phyloP scores from a whole-genome alignment of 148 eudicot species.

The Limonium bicolor region DNA sequence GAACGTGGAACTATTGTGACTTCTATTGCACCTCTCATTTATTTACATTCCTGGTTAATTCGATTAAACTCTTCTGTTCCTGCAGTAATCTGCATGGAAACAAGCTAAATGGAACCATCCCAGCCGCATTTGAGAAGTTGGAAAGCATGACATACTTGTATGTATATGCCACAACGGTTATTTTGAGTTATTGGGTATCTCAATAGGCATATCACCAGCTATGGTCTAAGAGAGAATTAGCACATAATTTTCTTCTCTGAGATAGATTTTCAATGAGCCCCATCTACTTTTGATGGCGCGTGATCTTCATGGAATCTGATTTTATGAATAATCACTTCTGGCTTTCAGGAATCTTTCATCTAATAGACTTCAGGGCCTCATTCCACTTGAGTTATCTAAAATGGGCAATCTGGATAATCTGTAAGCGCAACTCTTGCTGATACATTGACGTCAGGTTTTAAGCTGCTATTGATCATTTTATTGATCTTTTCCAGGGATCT shows the following conservation, averaged over 20 bases:
- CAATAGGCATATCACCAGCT: too few relatives aligned
- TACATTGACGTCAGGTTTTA: neutral
- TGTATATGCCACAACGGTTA: constrained; percentile 11
- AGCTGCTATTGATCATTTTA: neutral
- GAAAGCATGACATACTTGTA: constrained; percentile 97
- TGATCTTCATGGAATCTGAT: too few relatives aligned
- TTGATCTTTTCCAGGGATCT: constrained; percentile 45
- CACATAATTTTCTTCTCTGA: too few relatives aligned
- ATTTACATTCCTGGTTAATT: neutral
- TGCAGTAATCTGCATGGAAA: constrained; percentile 65
- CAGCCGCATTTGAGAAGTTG: constrained; percentile 57
- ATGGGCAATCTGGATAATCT: constrained; percentile 92
- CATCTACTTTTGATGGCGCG: too few relatives aligned
- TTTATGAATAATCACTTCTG: too few relatives aligned
- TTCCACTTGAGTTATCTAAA: constrained; percentile 86
- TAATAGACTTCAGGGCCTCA: constrained; percentile 61
- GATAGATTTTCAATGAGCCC: too few relatives aligned
- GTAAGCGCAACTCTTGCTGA: constrained; percentile 52
- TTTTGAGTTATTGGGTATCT: too few relatives aligned
- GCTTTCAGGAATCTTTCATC: constrained; percentile 68
- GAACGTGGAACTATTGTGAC: too few relatives aligned
- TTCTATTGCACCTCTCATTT: neutral
- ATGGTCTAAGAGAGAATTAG: too few relatives aligned
- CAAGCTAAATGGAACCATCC: constrained; percentile 77
- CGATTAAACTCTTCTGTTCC: neutral